Evolutionary conservation across 805 yeast species (phyloP), one percentile per base, ranked within the genome.

Genomic region (Zygoascus tannicola): DNA sequence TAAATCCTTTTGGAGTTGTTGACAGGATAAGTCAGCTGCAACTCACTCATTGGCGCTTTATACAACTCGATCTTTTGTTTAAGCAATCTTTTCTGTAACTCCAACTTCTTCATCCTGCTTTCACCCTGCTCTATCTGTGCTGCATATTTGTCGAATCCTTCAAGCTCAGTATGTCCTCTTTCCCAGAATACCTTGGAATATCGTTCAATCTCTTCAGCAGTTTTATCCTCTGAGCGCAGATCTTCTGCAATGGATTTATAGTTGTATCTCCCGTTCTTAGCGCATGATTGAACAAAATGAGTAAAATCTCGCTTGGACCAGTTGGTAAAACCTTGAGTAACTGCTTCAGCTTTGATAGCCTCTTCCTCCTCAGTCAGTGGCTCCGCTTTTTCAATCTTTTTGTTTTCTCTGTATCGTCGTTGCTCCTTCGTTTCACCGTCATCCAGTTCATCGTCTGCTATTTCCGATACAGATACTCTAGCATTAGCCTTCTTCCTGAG

Each of bases 301-400:
- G 79, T 80, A 59, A 90, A 88, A 55, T 92, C 97, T 44, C 88
- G 73, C 63, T 94, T 75, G 43, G 82, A 76, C 92, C 95, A 88
- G 56, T 76, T 75, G 32, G 75, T 65, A 58, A 75, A 90, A 0
- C 97, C 97, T 53, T 81, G 73, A 5, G 60, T 55, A 39, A 81
- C 67, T 36, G 79, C 75, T 40, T 70, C 73, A 56, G 81, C 82
- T 56, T 75, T 70, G 28, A 62, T 68, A 48, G 76, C 81, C 56
- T 85, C 94, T 46, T 84, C 94, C 41, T 58, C 68, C 36, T 81
- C 90, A 0, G 94, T 85, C 49, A 92, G 67, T 1, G 94, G 85
- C 46, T 81, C 71, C 1, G 96, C 78, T 50, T 77, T 77, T 41
- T 77, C 80, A 43, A 88, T 81, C 53, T 81, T 81, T 46, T 75